phyloP scores from a whole-genome alignment of 2,329 filamentous ascomycete species.

The Colletotrichum abscissum region DNA sequence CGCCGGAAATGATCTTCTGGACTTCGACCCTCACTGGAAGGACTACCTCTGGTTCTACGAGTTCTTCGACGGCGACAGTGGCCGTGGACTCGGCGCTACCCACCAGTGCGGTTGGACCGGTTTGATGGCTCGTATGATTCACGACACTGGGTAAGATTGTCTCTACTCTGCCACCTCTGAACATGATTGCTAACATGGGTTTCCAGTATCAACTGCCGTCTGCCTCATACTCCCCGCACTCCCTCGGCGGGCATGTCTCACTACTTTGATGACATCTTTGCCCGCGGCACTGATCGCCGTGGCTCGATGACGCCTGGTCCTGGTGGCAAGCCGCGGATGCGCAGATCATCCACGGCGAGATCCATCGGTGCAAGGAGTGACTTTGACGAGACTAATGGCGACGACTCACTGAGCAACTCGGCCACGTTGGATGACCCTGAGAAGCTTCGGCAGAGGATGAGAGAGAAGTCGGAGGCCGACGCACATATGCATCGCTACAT shows the following conservation, averaged over 20 bases:
- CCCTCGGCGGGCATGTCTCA: slow-evolving; percentile 86
- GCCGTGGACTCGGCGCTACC: slow-evolving; percentile 88
- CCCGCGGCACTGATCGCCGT: slow-evolving; percentile 61
- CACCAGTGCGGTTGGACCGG: slow-evolving; percentile 99
- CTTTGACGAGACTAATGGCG: slow-evolving; percentile 68
- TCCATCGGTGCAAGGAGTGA: slow-evolving; percentile 89
- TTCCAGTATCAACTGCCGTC: slow-evolving; percentile 82
- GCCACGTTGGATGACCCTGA: slow-evolving; percentile 27
- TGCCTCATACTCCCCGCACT: slow-evolving; percentile 92
- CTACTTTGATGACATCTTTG: slow-evolving; percentile 94
- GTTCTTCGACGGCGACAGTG: slow-evolving; percentile 94
- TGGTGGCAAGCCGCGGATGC: slow-evolving; percentile 63
- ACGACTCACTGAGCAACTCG: slow-evolving; percentile 46
- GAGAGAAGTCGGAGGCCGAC: slow-evolving; percentile 67
- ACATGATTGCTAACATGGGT: background rate
- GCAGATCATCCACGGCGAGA: slow-evolving; percentile 83
- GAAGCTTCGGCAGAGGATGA: slow-evolving; percentile 60
- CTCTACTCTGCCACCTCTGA: background rate
- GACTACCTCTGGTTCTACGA: slow-evolving; percentile 97
- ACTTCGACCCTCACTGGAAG: slow-evolving; percentile 94
- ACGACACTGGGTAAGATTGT: slow-evolving; percentile 87
- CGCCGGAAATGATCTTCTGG: slow-evolving; percentile 82
- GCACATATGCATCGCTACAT: slow-evolving; percentile 85
- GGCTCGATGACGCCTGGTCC: slow-evolving; percentile 42
- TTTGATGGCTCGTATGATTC: slow-evolving; percentile 94